Percentiles rank a stretch among this genome's conserved stretches.
phyloP scores from a whole-genome alignment of 441 rosid genomes.

The Pelargonium cotyledonis region DNA sequence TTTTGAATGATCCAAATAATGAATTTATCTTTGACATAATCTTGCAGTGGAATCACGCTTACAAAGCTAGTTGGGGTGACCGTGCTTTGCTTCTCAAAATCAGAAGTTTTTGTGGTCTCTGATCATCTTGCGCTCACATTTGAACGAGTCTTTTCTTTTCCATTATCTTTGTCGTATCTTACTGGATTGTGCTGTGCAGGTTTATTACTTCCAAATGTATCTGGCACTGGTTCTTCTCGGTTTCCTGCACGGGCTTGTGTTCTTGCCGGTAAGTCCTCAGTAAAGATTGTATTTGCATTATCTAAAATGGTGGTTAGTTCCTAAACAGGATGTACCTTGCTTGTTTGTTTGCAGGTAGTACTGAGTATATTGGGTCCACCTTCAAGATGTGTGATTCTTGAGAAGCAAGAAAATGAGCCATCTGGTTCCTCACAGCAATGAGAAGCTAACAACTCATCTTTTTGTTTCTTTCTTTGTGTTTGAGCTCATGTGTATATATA shows the following conservation, averaged over 20 bases:
- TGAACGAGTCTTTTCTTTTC: background rate
- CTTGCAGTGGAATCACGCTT: constrained; percentile 84
- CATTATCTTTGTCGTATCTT: constrained; percentile 1
- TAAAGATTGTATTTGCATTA: background rate
- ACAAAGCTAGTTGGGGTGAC: constrained; percentile 94
- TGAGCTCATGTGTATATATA: no score
- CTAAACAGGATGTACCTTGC: background rate
- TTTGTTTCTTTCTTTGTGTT: background rate
- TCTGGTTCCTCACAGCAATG: constrained; percentile 48
- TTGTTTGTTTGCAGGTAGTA: constrained; percentile 51
- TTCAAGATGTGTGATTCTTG: constrained; percentile 54
- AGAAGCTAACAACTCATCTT: constrained; percentile 14
- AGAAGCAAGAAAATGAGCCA: constrained; percentile 59
- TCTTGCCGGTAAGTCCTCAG: constrained; percentile 47
- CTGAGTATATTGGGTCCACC: constrained; percentile 95
- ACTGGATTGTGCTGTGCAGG: constrained; percentile 34
- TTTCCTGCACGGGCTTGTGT: constrained; percentile 87
- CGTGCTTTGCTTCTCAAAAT: constrained; percentile 91
- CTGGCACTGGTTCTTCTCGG: constrained; percentile 91
- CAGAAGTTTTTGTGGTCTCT: constrained; percentile 92
- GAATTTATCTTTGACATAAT: background rate
- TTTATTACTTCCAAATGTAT: constrained; percentile 97
- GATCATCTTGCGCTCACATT: constrained; percentile 7
- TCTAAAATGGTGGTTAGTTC: background rate
- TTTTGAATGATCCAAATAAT: background rate